Evolutionary conservation across 148 eudicot genomes (phyloP), one percentile per base, ranked within the genome.

Genomic region (Bassia scoparia): DNA sequence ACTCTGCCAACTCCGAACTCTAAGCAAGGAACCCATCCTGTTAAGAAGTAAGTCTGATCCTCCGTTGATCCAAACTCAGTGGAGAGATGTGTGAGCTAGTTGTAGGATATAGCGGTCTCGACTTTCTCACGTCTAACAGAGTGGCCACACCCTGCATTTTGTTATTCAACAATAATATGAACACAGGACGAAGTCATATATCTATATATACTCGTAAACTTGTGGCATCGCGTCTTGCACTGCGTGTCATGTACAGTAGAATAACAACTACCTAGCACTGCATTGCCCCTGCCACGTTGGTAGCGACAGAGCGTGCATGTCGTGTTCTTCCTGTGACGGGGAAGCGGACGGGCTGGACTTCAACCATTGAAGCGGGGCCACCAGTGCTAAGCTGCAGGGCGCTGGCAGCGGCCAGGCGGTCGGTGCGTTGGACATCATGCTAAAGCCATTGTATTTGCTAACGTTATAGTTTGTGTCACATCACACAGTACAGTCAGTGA

Each of bases 261-360:
- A n/a, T n/a, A n/a, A n/a, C n/a, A n/a, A n/a, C n/a, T 41, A 83
- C 86, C 81, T 85, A n/a, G 76, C 88, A 85, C n/a, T 87, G 87
- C 88, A 87, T 59, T 78, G 80, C 17, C 87, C 80, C 74, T 80
- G 67, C 88, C 85, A 34, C 91, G 35, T 85, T 87, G 86, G 79
- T 83, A n/a, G 88, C 73, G 63, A 83, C 75, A 38, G 85, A 77
- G 34, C n/a, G 80, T 76, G 41, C n/a, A 83, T 68, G 79, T 78
- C 85, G 43, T 59, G 50, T 34, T 76, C 81, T 83, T 85, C 75
- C 52, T 73, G 78, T 80, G 31, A 71, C 80, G 12, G 90, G 85
- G 80, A 81, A 87, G 34, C 84, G 63, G 0, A 82, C 54, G 50
- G 60, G n/a, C n/a, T 14, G 35, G 84, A 81, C 84, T 83, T 87